Evolutionary conservation across 2,329 filamentous ascomycete species (phyloP).

Genomic region (Elsinoe australis): DNA sequence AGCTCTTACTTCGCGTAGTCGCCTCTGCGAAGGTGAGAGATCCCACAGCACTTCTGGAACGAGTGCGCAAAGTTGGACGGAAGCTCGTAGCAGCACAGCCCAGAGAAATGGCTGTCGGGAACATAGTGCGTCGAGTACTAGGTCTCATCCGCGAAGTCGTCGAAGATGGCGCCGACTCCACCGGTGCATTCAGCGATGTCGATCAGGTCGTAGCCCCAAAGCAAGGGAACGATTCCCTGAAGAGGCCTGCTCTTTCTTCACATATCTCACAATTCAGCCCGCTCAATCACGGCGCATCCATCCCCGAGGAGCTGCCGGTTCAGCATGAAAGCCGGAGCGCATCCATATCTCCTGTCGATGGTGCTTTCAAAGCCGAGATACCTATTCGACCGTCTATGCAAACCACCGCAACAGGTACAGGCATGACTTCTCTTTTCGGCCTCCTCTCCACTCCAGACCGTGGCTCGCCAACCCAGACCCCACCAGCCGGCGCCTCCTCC

Average conservation of each 20-base stretch:
- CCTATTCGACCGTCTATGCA: constrained; percentile 8
- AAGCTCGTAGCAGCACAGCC: constrained; percentile 77
- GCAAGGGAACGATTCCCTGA: constrained; percentile 29
- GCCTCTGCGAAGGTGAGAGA: constrained; percentile 71
- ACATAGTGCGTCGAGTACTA: constrained; percentile 84
- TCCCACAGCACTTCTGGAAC: constrained; percentile 68
- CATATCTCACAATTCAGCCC: constrained; percentile 43
- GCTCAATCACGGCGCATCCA: constrained; percentile 36
- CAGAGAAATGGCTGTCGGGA: constrained; percentile 84
- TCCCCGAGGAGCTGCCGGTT: constrained; percentile 21
- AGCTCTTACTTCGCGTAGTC: constrained; percentile 80
- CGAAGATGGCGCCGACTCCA: constrained; percentile 66
- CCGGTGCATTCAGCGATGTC: constrained; percentile 52
- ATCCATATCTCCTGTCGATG: constrained; percentile 1
- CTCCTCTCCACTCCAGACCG: constrained; percentile 50
- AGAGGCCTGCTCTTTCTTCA: constrained; percentile 33
- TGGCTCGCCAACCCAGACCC: constrained; percentile 41
- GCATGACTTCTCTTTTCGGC: constrained; percentile 29
- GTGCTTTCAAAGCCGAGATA: background rate
- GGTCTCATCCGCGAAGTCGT: constrained; percentile 88
- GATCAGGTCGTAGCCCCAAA: constrained; percentile 32
- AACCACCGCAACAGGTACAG: constrained; percentile 45
- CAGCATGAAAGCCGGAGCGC: constrained; percentile 9
- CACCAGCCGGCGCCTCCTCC: constrained; percentile 38
- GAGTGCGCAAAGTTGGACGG: constrained; percentile 70